Base-by-base conservation (phyloP, 176 grass and related monocot genomes). In the Ensete ventricosum region DNA sequence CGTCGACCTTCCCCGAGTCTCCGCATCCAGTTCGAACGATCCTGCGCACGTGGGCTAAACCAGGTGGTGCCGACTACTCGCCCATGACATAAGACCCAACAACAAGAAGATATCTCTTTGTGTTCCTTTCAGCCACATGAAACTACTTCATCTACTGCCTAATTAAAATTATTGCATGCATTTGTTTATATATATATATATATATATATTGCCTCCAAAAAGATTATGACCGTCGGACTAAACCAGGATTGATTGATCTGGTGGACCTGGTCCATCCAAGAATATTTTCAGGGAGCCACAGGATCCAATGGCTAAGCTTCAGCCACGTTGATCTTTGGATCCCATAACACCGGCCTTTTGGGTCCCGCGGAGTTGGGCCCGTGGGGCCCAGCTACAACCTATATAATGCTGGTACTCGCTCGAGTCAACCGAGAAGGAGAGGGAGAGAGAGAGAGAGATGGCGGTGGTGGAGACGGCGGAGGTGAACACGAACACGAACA, bases 401-500 rank as follows among this genome's bases (percentile, higher is more conserved):
- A 14, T 65, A 43, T 43, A 43, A 0, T 27, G 22, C 63, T 22
- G n/a, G n/a, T 25, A 9, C 67, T 2, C 9, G 2, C 67, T 0
- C 67, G 16, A 49, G 14, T 8, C 34, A 43, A 6, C 8, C 1
- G 58, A 29, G 57, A 29, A 7, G 9, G 53, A 76, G 53, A 3
- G 50, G 23, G 29, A 43, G 43, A 21, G 25, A 11, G 52, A 20
- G 48, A 43, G 34, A 43, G 73, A 54, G 54, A 69, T 53, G 80
- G 80, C 82, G 85, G 82, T 60, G 65, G 64, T 79, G 85, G 71
- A 83, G 59, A 67, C 88, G 88, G 84, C 64, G 53, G 54, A 80
- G 83, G 77, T 77, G 63, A 73, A 91, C 22, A 52, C 85, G 14
- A 98, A 93, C 76, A 82, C 83, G 14, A 98, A 93, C 76, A 84